These are phyloP conservation scores for Hirsutella thompsonii DNA, from an alignment of 2,329 filamentous ascomycete species.

Conservation along the genomic window DNA sequence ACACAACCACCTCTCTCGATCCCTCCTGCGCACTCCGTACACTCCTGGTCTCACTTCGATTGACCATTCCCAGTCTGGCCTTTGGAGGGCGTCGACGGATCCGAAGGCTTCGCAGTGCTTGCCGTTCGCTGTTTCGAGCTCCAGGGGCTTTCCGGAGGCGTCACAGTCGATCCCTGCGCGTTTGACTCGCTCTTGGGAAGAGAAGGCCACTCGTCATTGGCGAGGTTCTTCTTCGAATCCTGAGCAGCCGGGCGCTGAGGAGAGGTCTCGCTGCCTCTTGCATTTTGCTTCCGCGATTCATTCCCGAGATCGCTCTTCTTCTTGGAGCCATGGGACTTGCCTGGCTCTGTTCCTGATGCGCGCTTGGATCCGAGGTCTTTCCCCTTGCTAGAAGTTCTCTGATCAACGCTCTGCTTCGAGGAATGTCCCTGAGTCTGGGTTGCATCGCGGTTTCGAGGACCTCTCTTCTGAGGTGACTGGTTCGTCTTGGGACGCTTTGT, in stretches of 20 bases:
- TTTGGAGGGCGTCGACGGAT: neutral
- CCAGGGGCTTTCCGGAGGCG: neutral
- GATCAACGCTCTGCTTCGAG: too few relatives aligned
- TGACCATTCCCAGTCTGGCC: neutral
- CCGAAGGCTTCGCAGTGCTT: neutral
- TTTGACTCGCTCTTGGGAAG: neutral
- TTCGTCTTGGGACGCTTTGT: neutral
- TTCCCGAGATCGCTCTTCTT: neutral
- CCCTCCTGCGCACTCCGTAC: too few relatives aligned
- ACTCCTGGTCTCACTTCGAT: too few relatives aligned
- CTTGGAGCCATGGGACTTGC: too few relatives aligned
- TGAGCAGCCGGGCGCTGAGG: neutral
- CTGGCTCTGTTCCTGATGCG: too few relatives aligned
- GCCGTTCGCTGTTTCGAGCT: neutral
- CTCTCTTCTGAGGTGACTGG: too few relatives aligned
- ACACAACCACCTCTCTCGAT: too few relatives aligned
- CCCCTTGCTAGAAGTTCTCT: too few relatives aligned
- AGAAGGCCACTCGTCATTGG: neutral
- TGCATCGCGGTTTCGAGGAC: too few relatives aligned
- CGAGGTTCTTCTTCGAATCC: neutral
- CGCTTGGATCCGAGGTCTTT: too few relatives aligned
- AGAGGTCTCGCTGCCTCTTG: neutral
- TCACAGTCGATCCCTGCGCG: neutral
- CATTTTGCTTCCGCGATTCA: neutral
- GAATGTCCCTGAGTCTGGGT: too few relatives aligned